Base-by-base conservation (phyloP, 768 basidiomycete species). In the Podaxis mareebaensis region DNA sequence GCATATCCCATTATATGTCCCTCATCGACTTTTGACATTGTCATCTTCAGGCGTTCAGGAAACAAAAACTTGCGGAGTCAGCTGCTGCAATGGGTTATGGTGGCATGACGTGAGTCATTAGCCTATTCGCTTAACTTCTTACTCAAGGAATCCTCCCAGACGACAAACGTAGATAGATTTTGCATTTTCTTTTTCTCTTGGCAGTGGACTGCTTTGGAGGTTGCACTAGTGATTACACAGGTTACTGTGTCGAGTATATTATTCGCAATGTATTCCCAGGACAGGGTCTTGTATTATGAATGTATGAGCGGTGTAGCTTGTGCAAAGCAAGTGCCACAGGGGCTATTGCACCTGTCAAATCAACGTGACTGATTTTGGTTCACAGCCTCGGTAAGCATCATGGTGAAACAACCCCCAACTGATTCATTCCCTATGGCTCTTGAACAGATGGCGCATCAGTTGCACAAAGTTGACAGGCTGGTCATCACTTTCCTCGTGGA, bases 401-500 rank as follows among this genome's bases (percentile, higher is more conserved):
- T 24, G 38, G 22, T 61, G 40, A 28, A 28, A 39, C 39, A 56
- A 22, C 39, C 7, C 20, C 15, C 20, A 26, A 38, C 38, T 26
- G 5, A 13, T 24, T 15, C 17, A 10, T 56, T 13, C 20, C n/a
- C 38, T 40, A 33, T 22, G 49, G 40, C 40, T 49, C 51, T 24
- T 40, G 15, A 40, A 38, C 54, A 55, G 57, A 40, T 58, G 42
- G 40, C 71, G 48, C 54, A 61, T 33, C 56, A 56, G 12, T 10
- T 74, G 15, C 73, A 68, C 53, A 54, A 64, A n/a, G 77, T 79
- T 40, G 77, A 79, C 57, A 76, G 69, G 49, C 67, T 80, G 54
- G 73, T 70, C 1, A 79, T 91, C 64, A 89, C 84, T 0, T 89
- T 92, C 67, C 79, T 92, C 7, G 89, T 92, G 30, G 91, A 92